phyloP scores from a whole-genome alignment of 768 basidiomycete genomes.

The Suillus subalutaceus region DNA sequence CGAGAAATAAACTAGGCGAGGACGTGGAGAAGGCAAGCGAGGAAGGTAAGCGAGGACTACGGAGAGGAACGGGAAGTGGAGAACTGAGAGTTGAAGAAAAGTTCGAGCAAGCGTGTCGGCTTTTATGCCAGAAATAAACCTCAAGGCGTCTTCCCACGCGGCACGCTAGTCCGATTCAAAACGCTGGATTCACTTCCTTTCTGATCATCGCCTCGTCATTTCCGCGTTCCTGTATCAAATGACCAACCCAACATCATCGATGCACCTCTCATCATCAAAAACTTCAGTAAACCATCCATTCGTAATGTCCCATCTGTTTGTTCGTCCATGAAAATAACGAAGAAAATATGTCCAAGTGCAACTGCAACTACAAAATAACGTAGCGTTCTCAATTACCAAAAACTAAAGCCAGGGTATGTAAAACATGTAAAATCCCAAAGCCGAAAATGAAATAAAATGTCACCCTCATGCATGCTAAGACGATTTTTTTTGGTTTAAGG shows the following conservation, averaged over 20 bases:
- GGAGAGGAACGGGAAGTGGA: slow-evolving; percentile 21
- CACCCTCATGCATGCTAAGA: slow-evolving; percentile 4
- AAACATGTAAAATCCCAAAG: slow-evolving; percentile 9
- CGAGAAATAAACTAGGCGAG: slow-evolving; percentile 10
- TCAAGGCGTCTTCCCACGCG: slow-evolving; percentile 25
- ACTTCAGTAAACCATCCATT: slow-evolving; percentile 12
- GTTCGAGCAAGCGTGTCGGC: slow-evolving; percentile 3
- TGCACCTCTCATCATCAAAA: not conserved
- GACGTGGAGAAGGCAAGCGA: not conserved
- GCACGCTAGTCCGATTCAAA: slow-evolving; percentile 1
- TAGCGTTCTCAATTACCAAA: slow-evolving; percentile 11
- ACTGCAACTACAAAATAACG: slow-evolving; percentile 7
- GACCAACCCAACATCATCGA: not conserved
- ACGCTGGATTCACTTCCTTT: slow-evolving; percentile 16
- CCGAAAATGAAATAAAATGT: slow-evolving; percentile 5
- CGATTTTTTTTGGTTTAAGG: not conserved
- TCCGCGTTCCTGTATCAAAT: slow-evolving; percentile 3
- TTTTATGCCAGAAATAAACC: slow-evolving; percentile 20
- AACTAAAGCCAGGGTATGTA: slow-evolving; percentile 14
- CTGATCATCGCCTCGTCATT: slow-evolving; percentile 14
- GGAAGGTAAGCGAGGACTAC: not conserved
- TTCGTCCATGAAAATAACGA: not conserved
- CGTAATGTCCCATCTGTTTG: slow-evolving; percentile 20
- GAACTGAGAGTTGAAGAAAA: slow-evolving; percentile 8
- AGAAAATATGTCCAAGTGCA: slow-evolving; percentile 22